Evolutionary conservation across 2,329 filamentous ascomycete genomes (phyloP).

Genomic region (Colletotrichum neosansevieriae): DNA sequence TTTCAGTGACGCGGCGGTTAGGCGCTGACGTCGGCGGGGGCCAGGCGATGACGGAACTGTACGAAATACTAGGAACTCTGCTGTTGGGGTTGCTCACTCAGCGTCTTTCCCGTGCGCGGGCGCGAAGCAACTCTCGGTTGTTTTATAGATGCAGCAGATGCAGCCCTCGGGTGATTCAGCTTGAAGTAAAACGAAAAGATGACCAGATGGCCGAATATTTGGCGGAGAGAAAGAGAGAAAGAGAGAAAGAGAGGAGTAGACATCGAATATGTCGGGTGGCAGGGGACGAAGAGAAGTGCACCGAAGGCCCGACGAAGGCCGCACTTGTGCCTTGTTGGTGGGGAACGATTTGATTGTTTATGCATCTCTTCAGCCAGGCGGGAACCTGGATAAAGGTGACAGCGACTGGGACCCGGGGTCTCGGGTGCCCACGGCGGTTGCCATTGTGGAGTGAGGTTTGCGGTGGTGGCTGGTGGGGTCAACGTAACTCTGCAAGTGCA

Average conservation of each 20-base stretch:
- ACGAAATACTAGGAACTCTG: conserved; percentile 2
- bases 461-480: conserved; percentile 40
- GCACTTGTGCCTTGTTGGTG: conserved; percentile 29
- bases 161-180: not conserved
- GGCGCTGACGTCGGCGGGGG: conserved; percentile 39
- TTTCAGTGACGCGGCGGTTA: conserved; percentile 37
- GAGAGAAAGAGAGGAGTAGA: not conserved
- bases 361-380: conserved; percentile 37
- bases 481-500: conserved; percentile 22
- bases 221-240: conserved; percentile 6
- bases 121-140: conserved; percentile 19
- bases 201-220: conserved; percentile 8
- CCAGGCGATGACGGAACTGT: conserved; percentile 31
- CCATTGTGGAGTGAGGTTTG: conserved; percentile 41
- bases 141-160: conserved; percentile 19
- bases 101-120: conserved; percentile 12
- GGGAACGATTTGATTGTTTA: conserved; percentile 39
- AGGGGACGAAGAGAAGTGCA: conserved; percentile 11
- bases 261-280: conserved; percentile 29
- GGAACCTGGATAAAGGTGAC: conserved; percentile 38
- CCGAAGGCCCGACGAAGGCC: conserved; percentile 25
- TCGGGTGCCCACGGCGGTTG: conserved; percentile 21
- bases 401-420: conserved; percentile 35
- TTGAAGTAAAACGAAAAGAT: not conserved
- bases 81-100: not conserved